phyloP scores from a whole-genome alignment of 495 filamentous ascomycete genomes.

The Daldinia caldariorum region DNA sequence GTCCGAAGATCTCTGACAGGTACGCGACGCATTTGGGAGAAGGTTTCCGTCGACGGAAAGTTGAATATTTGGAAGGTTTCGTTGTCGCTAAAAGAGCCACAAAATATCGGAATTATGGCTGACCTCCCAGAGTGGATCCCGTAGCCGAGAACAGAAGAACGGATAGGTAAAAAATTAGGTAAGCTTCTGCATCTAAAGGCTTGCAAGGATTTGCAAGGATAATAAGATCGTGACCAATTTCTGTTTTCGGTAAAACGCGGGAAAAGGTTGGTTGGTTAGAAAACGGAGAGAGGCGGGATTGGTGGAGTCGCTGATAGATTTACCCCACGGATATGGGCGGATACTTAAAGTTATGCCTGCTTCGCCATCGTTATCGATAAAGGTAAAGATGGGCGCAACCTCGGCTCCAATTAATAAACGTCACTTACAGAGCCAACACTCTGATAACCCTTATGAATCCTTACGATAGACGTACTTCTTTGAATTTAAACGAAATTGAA shows the following conservation, averaged over 20 bases:
- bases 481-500: background rate
- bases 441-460: too few relatives aligned
- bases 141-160: slow-evolving; percentile 2
- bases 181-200: slow-evolving; percentile 8
- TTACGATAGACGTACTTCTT: too few relatives aligned
- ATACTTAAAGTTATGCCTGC: background rate
- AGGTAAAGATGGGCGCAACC: background rate
- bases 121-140: slow-evolving; percentile 19
- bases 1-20: slow-evolving; percentile 57
- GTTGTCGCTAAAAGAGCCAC: slow-evolving; percentile 36
- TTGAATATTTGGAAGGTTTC: slow-evolving; percentile 18
- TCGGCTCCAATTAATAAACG: slow-evolving; percentile 6
- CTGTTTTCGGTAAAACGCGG: slow-evolving; percentile 25
- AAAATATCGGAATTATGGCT: slow-evolving; percentile 24
- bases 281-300: background rate
- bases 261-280: background rate
- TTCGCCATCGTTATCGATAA: slow-evolving; percentile 12
- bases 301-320: background rate
- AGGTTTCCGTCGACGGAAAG: slow-evolving; percentile 35
- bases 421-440: background rate
- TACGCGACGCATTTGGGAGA: slow-evolving; percentile 58
- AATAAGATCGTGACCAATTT: slow-evolving; percentile 32
- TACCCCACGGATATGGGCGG: too few relatives aligned
- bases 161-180: slow-evolving; percentile 24
- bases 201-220: background rate